Percentiles rank a stretch among this genome's conserved stretches.
Conservation (phyloP, 2,329 filamentous ascomycete species). For the Chaetomiaceae sp. region DNA sequence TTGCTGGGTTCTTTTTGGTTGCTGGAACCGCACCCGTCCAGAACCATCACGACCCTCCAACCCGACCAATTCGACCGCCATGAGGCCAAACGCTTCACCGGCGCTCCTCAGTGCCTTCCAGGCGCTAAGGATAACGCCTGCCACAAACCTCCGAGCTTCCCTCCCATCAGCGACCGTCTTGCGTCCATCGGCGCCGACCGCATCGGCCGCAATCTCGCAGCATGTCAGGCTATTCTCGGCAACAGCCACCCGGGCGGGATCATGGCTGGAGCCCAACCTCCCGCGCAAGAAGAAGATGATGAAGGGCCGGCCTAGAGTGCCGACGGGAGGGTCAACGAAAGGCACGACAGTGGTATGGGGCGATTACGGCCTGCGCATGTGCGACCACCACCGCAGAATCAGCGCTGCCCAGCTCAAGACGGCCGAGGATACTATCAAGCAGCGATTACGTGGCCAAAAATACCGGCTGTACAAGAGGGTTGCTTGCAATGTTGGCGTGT, state of each 20-base stretch:
- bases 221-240: slow-evolving; percentile 68
- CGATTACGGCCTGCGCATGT: slow-evolving; percentile 91
- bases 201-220: slow-evolving; percentile 31
- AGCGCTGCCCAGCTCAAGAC: slow-evolving; percentile 81
- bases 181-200: slow-evolving; percentile 32
- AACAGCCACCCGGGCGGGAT: slow-evolving; percentile 54
- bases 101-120: slow-evolving; percentile 49
- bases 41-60: slow-evolving; percentile 7
- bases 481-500: slow-evolving; percentile 89
- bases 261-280: slow-evolving; percentile 78
- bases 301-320: slow-evolving; percentile 82
- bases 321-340: slow-evolving; percentile 84
- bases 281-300: slow-evolving; percentile 81
- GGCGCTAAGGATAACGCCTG: slow-evolving; percentile 43
- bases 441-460: slow-evolving; percentile 80
- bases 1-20: slow-evolving; percentile 10
- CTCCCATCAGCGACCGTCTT: slow-evolving; percentile 29
- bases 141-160: slow-evolving; percentile 38
- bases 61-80: slow-evolving; percentile 29
- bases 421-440: slow-evolving; percentile 90
- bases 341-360: slow-evolving; percentile 96
- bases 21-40: background rate
- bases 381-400: slow-evolving; percentile 87
- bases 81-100: slow-evolving; percentile 43
- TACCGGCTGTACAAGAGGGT: slow-evolving; percentile 91